Evolutionary conservation across 164 flowering plant genomes (phyloP).

Genomic region (Vitis riparia): DNA sequence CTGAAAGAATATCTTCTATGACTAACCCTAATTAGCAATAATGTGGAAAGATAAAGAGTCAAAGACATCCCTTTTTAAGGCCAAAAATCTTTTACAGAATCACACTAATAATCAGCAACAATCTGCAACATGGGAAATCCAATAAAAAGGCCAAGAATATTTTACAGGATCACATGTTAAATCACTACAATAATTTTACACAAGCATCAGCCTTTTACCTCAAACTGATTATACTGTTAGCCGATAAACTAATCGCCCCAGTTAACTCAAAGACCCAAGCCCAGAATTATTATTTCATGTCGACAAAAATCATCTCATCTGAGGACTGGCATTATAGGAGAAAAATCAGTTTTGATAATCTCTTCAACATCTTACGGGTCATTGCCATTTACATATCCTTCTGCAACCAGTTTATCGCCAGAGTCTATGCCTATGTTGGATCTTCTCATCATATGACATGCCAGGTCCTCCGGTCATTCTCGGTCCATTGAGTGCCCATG

Average conservation of each 20-base stretch:
- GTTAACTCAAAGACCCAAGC: slow-evolving; percentile 1
- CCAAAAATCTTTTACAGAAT: too few relatives aligned
- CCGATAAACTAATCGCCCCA: not conserved
- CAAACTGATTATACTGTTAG: not conserved
- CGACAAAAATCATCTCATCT: not conserved
- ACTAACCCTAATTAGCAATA: too few relatives aligned
- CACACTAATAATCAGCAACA: too few relatives aligned
- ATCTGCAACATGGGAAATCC: too few relatives aligned
- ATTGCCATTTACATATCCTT: slow-evolving; percentile 14
- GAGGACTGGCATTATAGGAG: too few relatives aligned
- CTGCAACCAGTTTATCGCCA: slow-evolving; percentile 15
- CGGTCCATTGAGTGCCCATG: slow-evolving; percentile 39
- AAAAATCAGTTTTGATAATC: not conserved
- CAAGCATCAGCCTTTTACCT: slow-evolving; percentile 1
- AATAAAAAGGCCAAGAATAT: too few relatives aligned
- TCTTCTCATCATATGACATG: not conserved
- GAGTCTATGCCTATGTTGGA: not conserved
- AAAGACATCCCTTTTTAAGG: too few relatives aligned
- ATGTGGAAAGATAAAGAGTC: too few relatives aligned
- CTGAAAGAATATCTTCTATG: too few relatives aligned
- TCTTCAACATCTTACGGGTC: slow-evolving; percentile 19
- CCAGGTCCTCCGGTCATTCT: slow-evolving; percentile 18
- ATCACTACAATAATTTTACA: slow-evolving; percentile 1
- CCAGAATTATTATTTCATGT: not conserved
- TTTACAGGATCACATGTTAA: too few relatives aligned